Evolutionary conservation across 139 green algal genomes (phyloP).

Genomic region (Nannochloris sp.): DNA sequence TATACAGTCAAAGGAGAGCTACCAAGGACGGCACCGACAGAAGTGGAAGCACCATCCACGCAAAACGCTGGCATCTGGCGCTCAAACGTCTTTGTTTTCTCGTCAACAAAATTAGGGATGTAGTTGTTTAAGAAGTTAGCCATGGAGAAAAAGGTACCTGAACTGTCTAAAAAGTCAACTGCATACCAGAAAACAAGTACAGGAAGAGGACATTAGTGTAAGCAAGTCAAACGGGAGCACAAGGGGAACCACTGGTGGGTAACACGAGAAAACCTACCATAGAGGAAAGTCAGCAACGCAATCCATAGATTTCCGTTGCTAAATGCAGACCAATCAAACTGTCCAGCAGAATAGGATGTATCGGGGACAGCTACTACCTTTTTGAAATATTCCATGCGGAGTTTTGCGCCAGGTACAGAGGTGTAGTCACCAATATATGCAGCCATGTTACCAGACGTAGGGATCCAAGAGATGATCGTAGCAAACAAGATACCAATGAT

Average conservation of each 20-base stretch:
- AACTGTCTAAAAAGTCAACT: constrained; percentile 55
- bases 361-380: constrained; percentile 43
- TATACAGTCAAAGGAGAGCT: constrained; percentile 60
- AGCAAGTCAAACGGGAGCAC: too few relatives aligned
- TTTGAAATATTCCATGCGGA: constrained; percentile 55
- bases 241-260: too few relatives aligned
- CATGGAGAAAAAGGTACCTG: constrained; percentile 71
- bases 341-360: constrained; percentile 25
- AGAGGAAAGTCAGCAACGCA: constrained; percentile 68
- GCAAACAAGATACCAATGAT: constrained; percentile 55
- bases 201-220: too few relatives aligned
- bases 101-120: constrained; percentile 56
- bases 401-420: constrained; percentile 29
- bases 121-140: constrained; percentile 55
- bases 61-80: constrained; percentile 46
- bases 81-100: constrained; percentile 35
- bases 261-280: too few relatives aligned
- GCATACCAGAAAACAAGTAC: too few relatives aligned
- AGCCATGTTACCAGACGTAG: constrained; percentile 17
- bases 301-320: constrained; percentile 44
- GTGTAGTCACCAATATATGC: constrained; percentile 35
- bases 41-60: constrained; percentile 52
- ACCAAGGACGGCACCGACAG: constrained; percentile 56
- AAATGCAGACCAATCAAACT: constrained; percentile 43
- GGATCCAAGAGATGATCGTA: constrained; percentile 64